Evolutionary conservation across 176 grass and related monocot genomes (phyloP), one percentile per base, ranked within the genome.

Genomic region (Hordeum marinum): DNA sequence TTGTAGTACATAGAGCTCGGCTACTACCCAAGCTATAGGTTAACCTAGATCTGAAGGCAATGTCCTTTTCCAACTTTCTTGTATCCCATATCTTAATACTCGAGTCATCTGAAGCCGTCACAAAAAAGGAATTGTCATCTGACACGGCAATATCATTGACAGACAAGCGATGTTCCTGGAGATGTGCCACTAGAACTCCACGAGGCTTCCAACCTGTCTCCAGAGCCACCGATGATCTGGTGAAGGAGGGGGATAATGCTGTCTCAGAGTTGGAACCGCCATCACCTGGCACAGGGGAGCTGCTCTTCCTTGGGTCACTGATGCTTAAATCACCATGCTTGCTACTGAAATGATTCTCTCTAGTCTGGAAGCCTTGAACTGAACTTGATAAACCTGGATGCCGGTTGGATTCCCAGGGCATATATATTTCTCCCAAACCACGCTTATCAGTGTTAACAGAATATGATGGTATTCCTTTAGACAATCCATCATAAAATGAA

Each of bases 51-150:
- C 93, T 93, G 84, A 98, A 98, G 43, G 96, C 92, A 52, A 98
- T 95, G 71, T 95, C 96, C 84, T 95, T 98, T 89, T 98, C 96
- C 85, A 98, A 85, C 76, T 89, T 98, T 83, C 93, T 92, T 73
- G 96, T 94, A 85, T 98, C 96, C 96, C 96, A 98, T 85, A 98
- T 94, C 88, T 91, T 95, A 66, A 98, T 87, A 84, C 89, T 98
- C 9, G 91, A 95, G 75, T 98, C 96, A 36, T 98, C 93, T 6
- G 96, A 98, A 83, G 89, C 96, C 41, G 87, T 95, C 72, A 98
- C 74, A 65, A 98, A 95, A 82, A 95, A 95, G 69, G 87, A 80
- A 25, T 94, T 90, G 80, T 98, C 93, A 9, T 92, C 93, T 17
- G 96, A 92, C 75, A 95, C 86, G 0, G 93, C 84, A 68, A 98